Percentiles rank a stretch among this genome's conserved stretches.
Conservation (phyloP, 208 protist genomes). For the Trypanosoma avium region DNA sequence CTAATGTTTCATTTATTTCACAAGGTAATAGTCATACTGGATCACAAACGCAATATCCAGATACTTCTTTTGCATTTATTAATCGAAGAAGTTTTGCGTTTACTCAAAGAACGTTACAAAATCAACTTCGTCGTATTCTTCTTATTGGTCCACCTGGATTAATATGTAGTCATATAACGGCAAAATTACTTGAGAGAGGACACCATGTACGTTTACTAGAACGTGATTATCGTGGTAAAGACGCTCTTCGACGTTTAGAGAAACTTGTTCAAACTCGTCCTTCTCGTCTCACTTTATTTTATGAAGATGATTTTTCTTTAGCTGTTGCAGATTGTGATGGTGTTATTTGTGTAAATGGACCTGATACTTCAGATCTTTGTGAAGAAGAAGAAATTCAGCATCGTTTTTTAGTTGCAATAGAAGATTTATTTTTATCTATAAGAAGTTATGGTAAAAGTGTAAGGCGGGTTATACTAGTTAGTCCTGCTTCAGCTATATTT, state of each 20-base stretch:
- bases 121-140: conserved; percentile 17
- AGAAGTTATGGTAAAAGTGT: conserved; percentile 18
- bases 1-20: conserved; percentile 4
- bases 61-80: not conserved
- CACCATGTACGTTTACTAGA: conserved; percentile 16
- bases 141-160: conserved; percentile 8
- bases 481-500: conserved; percentile 16
- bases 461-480: conserved; percentile 16
- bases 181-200: conserved; percentile 10
- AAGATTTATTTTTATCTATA: conserved; percentile 31
- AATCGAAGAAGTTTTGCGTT: not conserved
- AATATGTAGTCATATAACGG: not conserved
- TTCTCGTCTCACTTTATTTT: conserved; percentile 24
- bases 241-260: not conserved
- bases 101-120: not conserved
- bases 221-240: conserved; percentile 15
- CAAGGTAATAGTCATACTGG: not conserved
- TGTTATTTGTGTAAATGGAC: conserved; percentile 18
- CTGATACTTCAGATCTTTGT: conserved; percentile 14
- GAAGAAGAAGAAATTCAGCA: conserved; percentile 9
- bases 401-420: conserved; percentile 6
- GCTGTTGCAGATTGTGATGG: conserved; percentile 21
- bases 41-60: not conserved
- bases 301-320: conserved; percentile 22
- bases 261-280: conserved; percentile 18